Evolutionary conservation across 306 rosid genomes (phyloP), one percentile per base, ranked within the genome.

Genomic region (Prunus mira): DNA sequence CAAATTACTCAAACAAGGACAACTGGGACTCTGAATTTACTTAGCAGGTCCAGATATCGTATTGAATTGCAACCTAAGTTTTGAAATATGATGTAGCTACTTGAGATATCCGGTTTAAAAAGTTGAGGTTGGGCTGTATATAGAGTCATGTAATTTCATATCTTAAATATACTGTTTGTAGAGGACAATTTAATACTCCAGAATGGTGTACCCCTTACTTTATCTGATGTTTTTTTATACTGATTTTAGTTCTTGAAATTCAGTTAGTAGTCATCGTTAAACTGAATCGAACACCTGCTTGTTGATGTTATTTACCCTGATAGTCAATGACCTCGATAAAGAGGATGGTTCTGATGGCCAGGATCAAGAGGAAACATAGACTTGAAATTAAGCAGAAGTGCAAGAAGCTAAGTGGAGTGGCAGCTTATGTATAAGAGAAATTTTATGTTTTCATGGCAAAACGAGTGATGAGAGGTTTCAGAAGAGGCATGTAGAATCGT

Each of bases 111-210:
- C 71, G 27, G 67, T 12, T 75, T 85, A 86, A 80, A 87, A 75
- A 76, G 84, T 54, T 34, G 22, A 73, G 80, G 65, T 19, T 15
- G 67, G 77, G 63, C 56, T 87, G 96, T 91, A 89, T 57, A 91
- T 87, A 86, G 81, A 72, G 38, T 28, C 34, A 2, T 55, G 9
- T 79, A 67, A 76, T 78, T 85, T 80, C 63, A 13, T 69, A 49
- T 71, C 60, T 49, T 73, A 67, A 54, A 50, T 67, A 17, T 75
- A 24, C 65, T 65, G 68, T 74, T 34, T 24, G 25, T 74, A 24
- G 32, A 46, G 45, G 27, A 6, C 18, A 17, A 12, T 28, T 30
- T 64, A 24, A 34, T 25, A 24, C 41, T 41, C 9, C 72, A 64
- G 50, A 41, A 24, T 46, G 72, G 55, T 57, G 50, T 66, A 15